phyloP scores from a whole-genome alignment of 331 rosid genomes.

The Dryas integrifolia region DNA sequence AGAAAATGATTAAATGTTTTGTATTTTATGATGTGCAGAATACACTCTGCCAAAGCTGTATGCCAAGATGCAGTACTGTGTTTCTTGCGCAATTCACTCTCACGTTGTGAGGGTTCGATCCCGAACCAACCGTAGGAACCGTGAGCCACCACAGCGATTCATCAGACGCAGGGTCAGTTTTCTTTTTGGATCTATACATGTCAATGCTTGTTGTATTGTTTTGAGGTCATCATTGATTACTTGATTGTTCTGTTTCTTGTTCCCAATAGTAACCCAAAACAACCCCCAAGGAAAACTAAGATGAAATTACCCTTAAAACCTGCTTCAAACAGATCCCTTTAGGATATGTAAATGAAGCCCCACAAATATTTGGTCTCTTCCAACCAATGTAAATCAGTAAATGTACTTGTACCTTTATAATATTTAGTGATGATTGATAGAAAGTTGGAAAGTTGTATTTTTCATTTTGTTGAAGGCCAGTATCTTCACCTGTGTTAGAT shows the following conservation, averaged over 20 bases:
- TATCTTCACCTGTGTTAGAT: neutral
- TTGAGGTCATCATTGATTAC: neutral
- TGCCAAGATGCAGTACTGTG: conserved; percentile 96
- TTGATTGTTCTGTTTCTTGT: neutral
- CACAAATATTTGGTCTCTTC: neutral
- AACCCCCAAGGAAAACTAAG: no score
- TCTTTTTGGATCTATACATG: no score
- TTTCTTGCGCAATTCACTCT: conserved; percentile 93
- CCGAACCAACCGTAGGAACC: conserved; percentile 75
- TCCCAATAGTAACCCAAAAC: neutral
- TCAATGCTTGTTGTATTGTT: neutral
- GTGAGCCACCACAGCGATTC: conserved; percentile 87
- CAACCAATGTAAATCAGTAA: no score
- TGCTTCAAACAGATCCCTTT: neutral
- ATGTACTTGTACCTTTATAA: no score
- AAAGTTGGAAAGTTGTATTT: neutral
- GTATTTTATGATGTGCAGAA: conserved; percentile 35
- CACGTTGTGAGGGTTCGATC: conserved; percentile 96
- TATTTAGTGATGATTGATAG: neutral
- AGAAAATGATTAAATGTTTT: neutral
- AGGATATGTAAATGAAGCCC: neutral
- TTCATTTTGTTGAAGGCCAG: neutral
- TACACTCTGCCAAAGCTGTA: conserved; percentile 90
- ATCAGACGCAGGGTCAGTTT: conserved; percentile 71
- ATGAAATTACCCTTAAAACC: neutral